A percentile compares a stretch with the other conserved stretches of the same genome.
These are phyloP conservation scores for Populus ilicifolia DNA, from an alignment of 345 rosid genomes.

Conservation along the genomic window DNA sequence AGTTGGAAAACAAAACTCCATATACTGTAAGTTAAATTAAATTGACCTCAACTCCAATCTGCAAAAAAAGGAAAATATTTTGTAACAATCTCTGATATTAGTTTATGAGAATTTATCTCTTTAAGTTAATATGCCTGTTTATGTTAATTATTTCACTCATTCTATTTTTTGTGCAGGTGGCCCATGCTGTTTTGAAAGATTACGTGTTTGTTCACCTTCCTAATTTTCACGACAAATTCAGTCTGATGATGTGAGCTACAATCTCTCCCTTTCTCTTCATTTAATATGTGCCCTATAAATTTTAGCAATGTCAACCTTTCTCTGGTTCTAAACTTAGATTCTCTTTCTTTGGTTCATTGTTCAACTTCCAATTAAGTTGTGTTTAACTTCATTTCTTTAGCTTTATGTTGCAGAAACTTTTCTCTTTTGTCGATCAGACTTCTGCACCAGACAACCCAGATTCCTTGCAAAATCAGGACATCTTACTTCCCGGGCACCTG, in stretches of 20 bases:
- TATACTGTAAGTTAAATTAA: slow-evolving; percentile 13
- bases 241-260: slow-evolving; percentile 69
- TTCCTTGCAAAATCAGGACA: slow-evolving; percentile 92
- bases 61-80: not conserved
- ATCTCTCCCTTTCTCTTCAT: slow-evolving; percentile 1
- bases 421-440: slow-evolving; percentile 87
- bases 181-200: slow-evolving; percentile 61
- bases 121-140: not conserved
- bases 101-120: not conserved
- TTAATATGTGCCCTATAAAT: not conserved
- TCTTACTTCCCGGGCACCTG: slow-evolving; percentile 91
- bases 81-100: not conserved
- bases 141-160: slow-evolving; percentile 1
- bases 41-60: not conserved
- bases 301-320: not conserved
- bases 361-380: slow-evolving; percentile 6
- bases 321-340: not conserved
- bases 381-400: slow-evolving; percentile 41
- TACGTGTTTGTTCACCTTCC: slow-evolving; percentile 78
- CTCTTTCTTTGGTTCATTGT: slow-evolving; percentile 6
- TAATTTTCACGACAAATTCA: slow-evolving; percentile 83
- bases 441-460: slow-evolving; percentile 85
- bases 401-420: slow-evolving; percentile 94
- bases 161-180: slow-evolving; percentile 51
- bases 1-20: slow-evolving; percentile 38